Evolutionary conservation across 164 flowering plant species (phyloP).

Genomic region (Cinnamomum micranthum): DNA sequence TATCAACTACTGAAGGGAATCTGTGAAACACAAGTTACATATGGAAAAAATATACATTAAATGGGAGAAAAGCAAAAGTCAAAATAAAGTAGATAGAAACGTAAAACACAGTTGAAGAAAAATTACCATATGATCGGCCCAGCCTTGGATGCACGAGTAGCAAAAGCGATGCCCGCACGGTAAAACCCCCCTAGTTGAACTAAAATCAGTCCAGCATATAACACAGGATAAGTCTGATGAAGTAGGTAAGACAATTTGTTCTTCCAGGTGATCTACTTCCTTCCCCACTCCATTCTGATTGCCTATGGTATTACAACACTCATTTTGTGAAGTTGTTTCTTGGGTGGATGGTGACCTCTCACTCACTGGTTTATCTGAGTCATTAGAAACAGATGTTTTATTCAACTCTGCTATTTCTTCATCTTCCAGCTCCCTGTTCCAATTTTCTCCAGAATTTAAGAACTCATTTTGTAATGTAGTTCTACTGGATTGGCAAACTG

Average conservation of each 20-base stretch:
- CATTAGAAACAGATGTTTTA: conserved; percentile 6
- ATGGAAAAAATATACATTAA: too few relatives aligned
- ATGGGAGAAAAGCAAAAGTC: too few relatives aligned
- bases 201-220: conserved; percentile 89
- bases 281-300: conserved; percentile 9
- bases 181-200: conserved; percentile 74
- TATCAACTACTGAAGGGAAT: too few relatives aligned
- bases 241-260: conserved; percentile 17
- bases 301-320: conserved; percentile 18
- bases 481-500: conserved; percentile 8
- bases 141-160: conserved; percentile 77
- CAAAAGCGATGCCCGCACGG: conserved; percentile 97
- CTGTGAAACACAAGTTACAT: too few relatives aligned
- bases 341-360: conserved; percentile 14
- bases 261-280: conserved; percentile 13
- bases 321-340: conserved; percentile 17
- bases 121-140: conserved; percentile 87
- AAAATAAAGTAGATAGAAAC: not conserved
- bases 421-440: conserved; percentile 18
- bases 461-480: conserved; percentile 11
- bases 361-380: conserved; percentile 6
- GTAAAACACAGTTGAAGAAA: not conserved
- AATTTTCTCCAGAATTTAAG: conserved; percentile 1
- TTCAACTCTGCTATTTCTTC: conserved; percentile 17
- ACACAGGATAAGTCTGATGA: conserved; percentile 71